Evolutionary conservation across 305 asterid genomes (phyloP).

Genomic region (Lippia alba): DNA sequence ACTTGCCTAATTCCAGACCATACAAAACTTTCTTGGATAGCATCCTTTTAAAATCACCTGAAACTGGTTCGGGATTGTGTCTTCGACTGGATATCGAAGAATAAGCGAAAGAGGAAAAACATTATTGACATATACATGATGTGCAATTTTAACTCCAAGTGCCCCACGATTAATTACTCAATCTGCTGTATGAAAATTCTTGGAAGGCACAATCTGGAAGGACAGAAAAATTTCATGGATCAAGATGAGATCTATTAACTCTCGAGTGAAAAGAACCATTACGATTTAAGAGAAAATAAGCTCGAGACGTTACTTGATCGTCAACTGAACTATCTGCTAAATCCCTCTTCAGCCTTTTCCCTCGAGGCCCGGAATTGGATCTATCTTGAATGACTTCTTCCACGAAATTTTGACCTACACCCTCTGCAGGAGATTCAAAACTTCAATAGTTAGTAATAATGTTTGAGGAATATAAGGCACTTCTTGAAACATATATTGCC

Average conservation of each 20-base stretch:
- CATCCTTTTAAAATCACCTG: slow-evolving; percentile 19
- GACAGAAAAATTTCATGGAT: slow-evolving; percentile 10
- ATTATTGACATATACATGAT: too few species aligned
- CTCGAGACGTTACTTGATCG: slow-evolving; percentile 42
- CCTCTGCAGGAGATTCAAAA: slow-evolving; percentile 56
- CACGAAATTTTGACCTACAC: slow-evolving; percentile 72
- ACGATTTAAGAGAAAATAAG: slow-evolving; percentile 11
- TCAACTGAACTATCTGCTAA: slow-evolving; percentile 32
- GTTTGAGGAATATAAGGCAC: background rate
- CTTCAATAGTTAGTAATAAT: slow-evolving; percentile 10
- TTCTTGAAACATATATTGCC: slow-evolving; percentile 12
- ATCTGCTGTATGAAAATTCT: slow-evolving; percentile 19
- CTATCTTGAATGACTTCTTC: slow-evolving; percentile 44
- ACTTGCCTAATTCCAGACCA: slow-evolving; percentile 17
- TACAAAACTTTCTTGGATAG: slow-evolving; percentile 13
- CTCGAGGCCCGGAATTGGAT: slow-evolving; percentile 28
- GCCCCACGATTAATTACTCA: slow-evolving; percentile 29
- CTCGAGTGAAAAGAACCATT: background rate
- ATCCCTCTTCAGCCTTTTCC: slow-evolving; percentile 54
- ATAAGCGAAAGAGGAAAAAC: background rate
- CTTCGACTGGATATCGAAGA: slow-evolving; percentile 20
- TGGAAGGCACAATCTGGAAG: slow-evolving; percentile 33
- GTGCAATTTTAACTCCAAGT: slow-evolving; percentile 19
- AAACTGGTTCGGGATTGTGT: slow-evolving; percentile 27
- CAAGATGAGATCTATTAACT: slow-evolving; percentile 21